Conservation (phyloP, 345 rosid species). For the Hibiscus tridactylites region DNA sequence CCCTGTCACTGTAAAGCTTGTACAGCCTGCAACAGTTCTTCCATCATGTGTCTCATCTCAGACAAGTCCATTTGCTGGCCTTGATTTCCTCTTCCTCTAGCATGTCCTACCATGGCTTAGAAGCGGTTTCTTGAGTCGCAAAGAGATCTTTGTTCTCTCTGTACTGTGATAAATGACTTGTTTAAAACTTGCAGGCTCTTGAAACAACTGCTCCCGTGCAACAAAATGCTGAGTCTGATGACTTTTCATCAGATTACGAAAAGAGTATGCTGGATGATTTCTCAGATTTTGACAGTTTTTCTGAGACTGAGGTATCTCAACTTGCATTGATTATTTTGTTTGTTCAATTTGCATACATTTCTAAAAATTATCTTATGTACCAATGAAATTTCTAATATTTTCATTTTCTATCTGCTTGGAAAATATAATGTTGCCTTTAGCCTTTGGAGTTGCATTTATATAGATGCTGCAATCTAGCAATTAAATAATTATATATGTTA, state of each 20-base stretch:
- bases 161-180: too few species aligned
- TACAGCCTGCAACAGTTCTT: too few species aligned
- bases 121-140: background rate
- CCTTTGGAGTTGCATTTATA: background rate
- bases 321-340: background rate
- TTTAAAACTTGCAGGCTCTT: slow-evolving; percentile 18
- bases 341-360: background rate
- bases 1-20: too few species aligned
- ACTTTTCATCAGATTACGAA: slow-evolving; percentile 39
- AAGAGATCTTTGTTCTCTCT: background rate
- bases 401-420: background rate
- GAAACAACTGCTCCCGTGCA: slow-evolving; percentile 34
- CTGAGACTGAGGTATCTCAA: slow-evolving; percentile 54
- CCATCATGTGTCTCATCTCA: too few species aligned
- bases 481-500: background rate
- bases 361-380: background rate
- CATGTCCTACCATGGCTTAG: too few species aligned
- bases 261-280: slow-evolving; percentile 40
- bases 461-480: background rate
- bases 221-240: slow-evolving; percentile 31
- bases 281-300: slow-evolving; percentile 36
- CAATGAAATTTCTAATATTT: background rate
- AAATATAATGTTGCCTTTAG: background rate
- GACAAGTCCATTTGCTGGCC: background rate
- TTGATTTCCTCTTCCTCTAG: background rate